A percentile compares a stretch with the other conserved stretches of the same genome.
Conservation (phyloP, 805 yeast genomes). For the Wickerhamiella alocasiicola region DNA sequence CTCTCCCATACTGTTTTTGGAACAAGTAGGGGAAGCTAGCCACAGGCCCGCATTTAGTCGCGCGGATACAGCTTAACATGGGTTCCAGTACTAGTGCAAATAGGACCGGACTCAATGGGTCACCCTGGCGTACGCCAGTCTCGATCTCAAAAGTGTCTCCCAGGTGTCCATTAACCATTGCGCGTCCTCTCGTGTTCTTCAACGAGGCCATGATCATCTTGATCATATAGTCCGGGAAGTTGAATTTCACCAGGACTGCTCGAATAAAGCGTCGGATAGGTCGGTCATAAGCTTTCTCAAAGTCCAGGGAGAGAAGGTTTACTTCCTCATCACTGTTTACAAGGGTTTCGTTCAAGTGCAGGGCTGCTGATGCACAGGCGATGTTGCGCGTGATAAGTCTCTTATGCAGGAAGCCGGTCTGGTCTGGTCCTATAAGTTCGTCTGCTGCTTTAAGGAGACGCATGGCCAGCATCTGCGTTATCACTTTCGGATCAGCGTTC, state of each 20-base stretch:
- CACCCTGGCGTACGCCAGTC: constrained; percentile 5
- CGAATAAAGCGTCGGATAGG: background rate
- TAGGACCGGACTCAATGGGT: constrained; percentile 6
- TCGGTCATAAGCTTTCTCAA: constrained; percentile 6
- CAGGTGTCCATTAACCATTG: background rate
- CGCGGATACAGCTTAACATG: background rate
- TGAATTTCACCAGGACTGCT: background rate
- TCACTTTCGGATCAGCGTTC: constrained; percentile 4
- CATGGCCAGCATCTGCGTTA: background rate
- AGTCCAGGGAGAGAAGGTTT: constrained; percentile 1
- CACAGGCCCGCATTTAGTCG: background rate
- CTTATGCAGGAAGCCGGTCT: constrained; percentile 1
- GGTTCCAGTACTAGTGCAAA: constrained; percentile 3
- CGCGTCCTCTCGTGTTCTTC: background rate
- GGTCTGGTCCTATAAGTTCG: background rate
- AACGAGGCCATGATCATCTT: background rate
- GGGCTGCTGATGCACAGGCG: background rate
- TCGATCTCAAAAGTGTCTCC: background rate
- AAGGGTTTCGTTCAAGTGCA: background rate
- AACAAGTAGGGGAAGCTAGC: background rate
- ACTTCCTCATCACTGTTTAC: background rate
- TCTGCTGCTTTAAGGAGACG: background rate
- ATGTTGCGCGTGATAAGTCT: background rate
- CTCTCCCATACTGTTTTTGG: background rate
- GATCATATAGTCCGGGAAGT: background rate